Evolutionary conservation across 441 rosid genomes (phyloP).

Genomic region (Pelargonium australe): DNA sequence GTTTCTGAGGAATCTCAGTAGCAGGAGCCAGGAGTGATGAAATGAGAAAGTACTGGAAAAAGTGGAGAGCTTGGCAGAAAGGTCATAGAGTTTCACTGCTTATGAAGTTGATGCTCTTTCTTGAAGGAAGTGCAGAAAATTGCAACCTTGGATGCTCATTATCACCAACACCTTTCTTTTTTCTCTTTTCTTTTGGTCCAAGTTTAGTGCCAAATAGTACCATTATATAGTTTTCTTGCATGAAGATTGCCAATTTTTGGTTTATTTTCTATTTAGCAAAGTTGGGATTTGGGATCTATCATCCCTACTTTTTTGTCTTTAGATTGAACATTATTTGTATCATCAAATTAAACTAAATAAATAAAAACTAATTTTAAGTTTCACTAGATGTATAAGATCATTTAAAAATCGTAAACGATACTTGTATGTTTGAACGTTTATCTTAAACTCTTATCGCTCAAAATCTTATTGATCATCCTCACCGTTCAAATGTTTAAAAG

Average conservation of each 20-base stretch:
- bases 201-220: background rate
- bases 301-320: background rate
- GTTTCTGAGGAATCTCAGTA: background rate
- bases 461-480: too few relatives aligned
- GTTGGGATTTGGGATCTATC: background rate
- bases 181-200: background rate
- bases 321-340: background rate
- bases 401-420: too few relatives aligned
- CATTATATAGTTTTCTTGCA: background rate
- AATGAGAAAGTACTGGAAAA: background rate
- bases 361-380: too few relatives aligned
- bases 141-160: constrained; percentile 1
- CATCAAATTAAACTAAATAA: too few relatives aligned
- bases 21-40: background rate
- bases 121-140: background rate
- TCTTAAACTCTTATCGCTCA: too few relatives aligned
- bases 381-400: too few relatives aligned
- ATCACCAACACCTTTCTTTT: background rate
- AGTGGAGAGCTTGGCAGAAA: background rate
- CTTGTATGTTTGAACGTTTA: too few relatives aligned
- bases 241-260: background rate
- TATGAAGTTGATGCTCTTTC: background rate
- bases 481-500: too few relatives aligned
- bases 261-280: background rate
- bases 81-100: background rate